Conservation (phyloP, 1,284 basidiomycete genomes). For the Malassezia obtusa region DNA sequence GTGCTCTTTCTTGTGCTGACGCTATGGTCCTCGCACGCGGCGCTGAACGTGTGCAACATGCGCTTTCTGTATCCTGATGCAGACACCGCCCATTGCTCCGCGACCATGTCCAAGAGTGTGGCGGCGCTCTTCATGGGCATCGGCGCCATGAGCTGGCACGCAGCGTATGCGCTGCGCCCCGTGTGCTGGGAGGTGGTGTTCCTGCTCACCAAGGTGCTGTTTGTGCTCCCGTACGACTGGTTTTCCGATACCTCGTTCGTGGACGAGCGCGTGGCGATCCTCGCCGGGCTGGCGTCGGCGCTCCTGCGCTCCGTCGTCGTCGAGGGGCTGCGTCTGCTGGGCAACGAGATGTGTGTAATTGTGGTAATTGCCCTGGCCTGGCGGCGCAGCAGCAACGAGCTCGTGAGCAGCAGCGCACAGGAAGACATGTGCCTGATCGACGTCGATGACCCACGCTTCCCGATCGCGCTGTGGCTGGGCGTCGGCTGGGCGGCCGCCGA, state of each 20-base stretch:
- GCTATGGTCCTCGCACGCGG: background rate
- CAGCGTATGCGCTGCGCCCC: slow-evolving; percentile 11
- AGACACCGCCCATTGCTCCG: background rate
- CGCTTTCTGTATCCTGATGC: slow-evolving; percentile 10
- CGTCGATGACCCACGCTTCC: slow-evolving; percentile 15
- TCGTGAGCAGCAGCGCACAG: background rate
- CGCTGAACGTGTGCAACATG: slow-evolving; percentile 8
- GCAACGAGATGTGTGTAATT: slow-evolving; percentile 4
- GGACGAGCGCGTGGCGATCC: background rate
- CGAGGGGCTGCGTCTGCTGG: slow-evolving; percentile 9
- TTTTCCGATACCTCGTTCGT: background rate
- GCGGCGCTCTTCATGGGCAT: background rate
- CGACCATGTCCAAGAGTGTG: background rate
- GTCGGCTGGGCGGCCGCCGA: slow-evolving; percentile 13
- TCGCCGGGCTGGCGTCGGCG: background rate
- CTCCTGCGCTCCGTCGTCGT: slow-evolving; percentile 13
- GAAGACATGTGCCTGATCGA: slow-evolving; percentile 3
- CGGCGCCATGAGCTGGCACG: slow-evolving; percentile 13
- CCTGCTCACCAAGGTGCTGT: background rate
- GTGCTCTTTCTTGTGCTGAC: background rate
- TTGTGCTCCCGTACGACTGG: background rate
- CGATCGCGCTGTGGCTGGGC: slow-evolving; percentile 14
- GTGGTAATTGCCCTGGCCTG: slow-evolving; percentile 12
- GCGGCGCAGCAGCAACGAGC: background rate
- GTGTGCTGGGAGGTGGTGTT: slow-evolving; percentile 8